A percentile compares a stretch with the other conserved stretches of the same genome.
These are phyloP conservation scores for Phytophthora cryptogea DNA, from an alignment of 352 stramenopile genomes.

Conservation along the genomic window DNA sequence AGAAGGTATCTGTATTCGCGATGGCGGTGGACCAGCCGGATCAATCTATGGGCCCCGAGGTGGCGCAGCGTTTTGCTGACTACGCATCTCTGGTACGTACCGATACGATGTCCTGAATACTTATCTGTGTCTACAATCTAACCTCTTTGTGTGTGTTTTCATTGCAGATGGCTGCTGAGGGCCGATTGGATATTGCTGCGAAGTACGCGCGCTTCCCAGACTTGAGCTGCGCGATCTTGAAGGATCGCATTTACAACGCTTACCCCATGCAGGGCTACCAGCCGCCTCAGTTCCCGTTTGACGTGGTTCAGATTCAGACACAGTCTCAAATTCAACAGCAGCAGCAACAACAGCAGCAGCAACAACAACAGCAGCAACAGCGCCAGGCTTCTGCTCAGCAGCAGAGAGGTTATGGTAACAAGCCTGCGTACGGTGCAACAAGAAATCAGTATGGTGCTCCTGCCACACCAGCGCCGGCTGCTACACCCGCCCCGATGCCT, in stretches of 20 bases:
- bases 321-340: constrained; percentile 65
- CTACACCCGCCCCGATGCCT: constrained; percentile 36
- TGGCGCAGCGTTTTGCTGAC: constrained; percentile 90
- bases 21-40: constrained; percentile 86
- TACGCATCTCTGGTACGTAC: constrained; percentile 71
- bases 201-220: constrained; percentile 92
- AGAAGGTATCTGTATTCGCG: constrained; percentile 96
- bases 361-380: constrained; percentile 37
- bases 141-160: background rate
- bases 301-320: constrained; percentile 65
- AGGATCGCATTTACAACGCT: constrained; percentile 88
- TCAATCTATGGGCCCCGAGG: constrained; percentile 86
- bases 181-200: constrained; percentile 89
- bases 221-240: constrained; percentile 80
- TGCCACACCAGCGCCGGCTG: constrained; percentile 27
- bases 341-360: constrained; percentile 50
- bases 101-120: background rate
- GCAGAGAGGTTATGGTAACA: constrained; percentile 43
- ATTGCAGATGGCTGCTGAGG: constrained; percentile 91
- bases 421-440: constrained; percentile 32
- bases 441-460: constrained; percentile 53
- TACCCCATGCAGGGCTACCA: constrained; percentile 77
- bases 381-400: constrained; percentile 36
- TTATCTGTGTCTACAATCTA: background rate
- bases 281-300: constrained; percentile 85